These are phyloP conservation scores for Piper betle DNA, from an alignment of 164 flowering plant genomes.

Conservation along the genomic window DNA sequence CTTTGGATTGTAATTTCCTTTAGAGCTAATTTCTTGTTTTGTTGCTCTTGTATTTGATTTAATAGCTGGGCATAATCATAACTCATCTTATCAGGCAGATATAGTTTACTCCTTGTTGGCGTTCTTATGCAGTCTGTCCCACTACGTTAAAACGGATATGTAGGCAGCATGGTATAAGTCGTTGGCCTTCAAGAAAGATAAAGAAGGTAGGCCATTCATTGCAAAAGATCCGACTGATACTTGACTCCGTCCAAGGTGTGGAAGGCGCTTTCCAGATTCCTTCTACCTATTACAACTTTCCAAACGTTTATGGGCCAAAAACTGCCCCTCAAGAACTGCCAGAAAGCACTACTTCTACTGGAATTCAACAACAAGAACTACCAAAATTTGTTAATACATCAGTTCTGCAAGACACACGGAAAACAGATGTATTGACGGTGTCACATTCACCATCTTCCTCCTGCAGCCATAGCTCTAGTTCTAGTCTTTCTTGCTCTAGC, in stretches of 20 bases:
- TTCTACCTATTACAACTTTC: slow-evolving; percentile 56
- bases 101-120: background rate
- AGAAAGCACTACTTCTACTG: slow-evolving; percentile 21
- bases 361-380: slow-evolving; percentile 12
- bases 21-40: too few relatives aligned
- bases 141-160: slow-evolving; percentile 89
- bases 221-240: slow-evolving; percentile 60
- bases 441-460: slow-evolving; percentile 53
- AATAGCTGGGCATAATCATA: too few relatives aligned
- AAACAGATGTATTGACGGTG: slow-evolving; percentile 14
- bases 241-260: slow-evolving; percentile 73
- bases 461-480: slow-evolving; percentile 51
- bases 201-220: slow-evolving; percentile 83
- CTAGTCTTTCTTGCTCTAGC: slow-evolving; percentile 37
- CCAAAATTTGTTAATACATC: slow-evolving; percentile 11
- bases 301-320: slow-evolving; percentile 19
- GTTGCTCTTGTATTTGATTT: too few relatives aligned
- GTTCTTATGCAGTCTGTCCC: slow-evolving; percentile 56
- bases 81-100: too few relatives aligned
- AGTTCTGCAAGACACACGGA: slow-evolving; percentile 8
- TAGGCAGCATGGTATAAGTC: slow-evolving; percentile 70
- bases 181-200: slow-evolving; percentile 91
- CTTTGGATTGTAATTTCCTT: too few relatives aligned
- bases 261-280: slow-evolving; percentile 48
- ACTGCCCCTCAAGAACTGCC: slow-evolving; percentile 39